Evolutionary conservation across 208 protist species (phyloP), one percentile per base, ranked within the genome.

Genomic region (Trypanosomatidae sp.): DNA sequence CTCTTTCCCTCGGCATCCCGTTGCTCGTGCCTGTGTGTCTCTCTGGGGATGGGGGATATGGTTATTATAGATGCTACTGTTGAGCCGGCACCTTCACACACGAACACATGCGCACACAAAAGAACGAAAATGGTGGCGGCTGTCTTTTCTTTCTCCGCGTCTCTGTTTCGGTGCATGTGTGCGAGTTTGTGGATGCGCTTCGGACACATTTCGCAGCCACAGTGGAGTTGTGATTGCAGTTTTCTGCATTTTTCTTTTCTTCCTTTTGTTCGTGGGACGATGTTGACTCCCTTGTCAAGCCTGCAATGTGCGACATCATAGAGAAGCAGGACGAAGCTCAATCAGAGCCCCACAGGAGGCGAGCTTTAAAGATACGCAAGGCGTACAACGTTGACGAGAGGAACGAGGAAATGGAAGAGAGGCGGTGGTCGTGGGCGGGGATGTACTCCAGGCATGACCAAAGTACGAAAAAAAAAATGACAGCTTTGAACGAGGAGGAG

Each of bases 251-350:
- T 58, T 25, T 33, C 22, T 58, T 58, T 58, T 58, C 3, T 28
- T 19, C n/a, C 52, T 33, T 13, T 25, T 60, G 13, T 36, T 36
- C 28, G 22, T 65, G 7, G 12, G 60, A 17, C 1, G 30, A 15
- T 65, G 22, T 1, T 25, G 39, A 2, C 33, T 13, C n/a, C n/a
- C 22, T 43, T 33, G 4, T 71, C 22, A 4, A 41, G 30, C 65
- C 44, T 73, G n/a, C 50, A 8, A 28, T 41, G 33, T 50, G 13
- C 3, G 58, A 62, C 58, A 19, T 62, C 58, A 62, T 62, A 62
- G 56, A 62, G 33, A 62, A 36, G 33, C 25, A 62, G 17, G 30
- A 62, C 12, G 12, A 41, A 41, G 25, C 33, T 19, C 58, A 25
- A 25, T 33, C 12, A 9, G 3, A 19, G 55, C 5, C 13, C 10